Conservation (phyloP, 129 eudicot species). For the Centella asiatica region DNA sequence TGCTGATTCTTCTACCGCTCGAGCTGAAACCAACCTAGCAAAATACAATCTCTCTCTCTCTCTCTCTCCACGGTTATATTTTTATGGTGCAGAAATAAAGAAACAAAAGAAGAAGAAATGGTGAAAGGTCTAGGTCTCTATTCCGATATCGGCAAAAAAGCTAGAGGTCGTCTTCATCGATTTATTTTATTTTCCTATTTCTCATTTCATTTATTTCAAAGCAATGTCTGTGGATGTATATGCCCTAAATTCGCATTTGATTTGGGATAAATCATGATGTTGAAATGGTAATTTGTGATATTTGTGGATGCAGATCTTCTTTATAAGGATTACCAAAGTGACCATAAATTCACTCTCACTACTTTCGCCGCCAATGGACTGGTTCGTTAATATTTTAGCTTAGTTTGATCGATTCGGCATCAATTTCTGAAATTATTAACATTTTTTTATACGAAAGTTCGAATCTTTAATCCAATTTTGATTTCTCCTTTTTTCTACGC, state of each 20-base stretch:
- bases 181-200: not conserved
- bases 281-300: not conserved
- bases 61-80: too few relatives aligned
- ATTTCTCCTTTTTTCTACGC: too few relatives aligned
- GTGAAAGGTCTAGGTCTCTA: constrained; percentile 57
- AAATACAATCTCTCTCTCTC: not conserved
- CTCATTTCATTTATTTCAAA: not conserved
- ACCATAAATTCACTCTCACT: constrained; percentile 49
- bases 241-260: not conserved
- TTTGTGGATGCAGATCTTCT: constrained; percentile 43
- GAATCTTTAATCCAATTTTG: too few relatives aligned
- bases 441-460: too few relatives aligned
- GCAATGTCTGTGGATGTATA: not conserved
- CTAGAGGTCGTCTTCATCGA: constrained; percentile 25
- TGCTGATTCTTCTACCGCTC: not conserved
- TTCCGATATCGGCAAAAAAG: constrained; percentile 49
- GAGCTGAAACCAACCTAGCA: not conserved
- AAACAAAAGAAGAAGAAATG: constrained; percentile 10
- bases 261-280: not conserved
- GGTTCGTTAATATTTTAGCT: constrained; percentile 14
- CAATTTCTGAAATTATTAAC: too few relatives aligned
- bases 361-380: constrained; percentile 41
- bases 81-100: not conserved
- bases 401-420: not conserved
- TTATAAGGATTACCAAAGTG: constrained; percentile 47